A percentile compares a stretch with the other conserved stretches of the same genome.
Conservation (phyloP, 257 asterid species). For the Primulina huaijiensis region DNA sequence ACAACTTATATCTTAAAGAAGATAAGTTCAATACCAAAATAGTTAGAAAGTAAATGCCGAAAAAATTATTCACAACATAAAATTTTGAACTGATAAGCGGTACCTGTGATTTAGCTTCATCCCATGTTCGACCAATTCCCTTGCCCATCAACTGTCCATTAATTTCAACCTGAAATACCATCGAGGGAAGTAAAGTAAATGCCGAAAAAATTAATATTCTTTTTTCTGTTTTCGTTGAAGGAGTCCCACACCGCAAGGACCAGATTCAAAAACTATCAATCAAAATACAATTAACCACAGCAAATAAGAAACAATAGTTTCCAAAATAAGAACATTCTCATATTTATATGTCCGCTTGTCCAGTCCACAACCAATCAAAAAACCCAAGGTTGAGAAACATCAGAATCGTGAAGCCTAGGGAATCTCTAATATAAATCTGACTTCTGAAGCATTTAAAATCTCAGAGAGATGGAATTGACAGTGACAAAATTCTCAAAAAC, state of each 20-base stretch:
- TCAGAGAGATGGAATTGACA: background rate
- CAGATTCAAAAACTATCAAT: slow-evolving; percentile 16
- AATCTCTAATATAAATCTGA: slow-evolving; percentile 14
- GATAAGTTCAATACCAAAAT: background rate
- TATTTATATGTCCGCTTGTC: background rate
- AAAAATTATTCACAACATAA: no score
- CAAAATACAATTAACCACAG: slow-evolving; percentile 5
- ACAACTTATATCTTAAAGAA: background rate
- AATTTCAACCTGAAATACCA: slow-evolving; percentile 68
- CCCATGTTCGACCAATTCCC: slow-evolving; percentile 86
- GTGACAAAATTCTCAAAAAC: background rate
- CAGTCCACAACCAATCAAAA: slow-evolving; percentile 6
- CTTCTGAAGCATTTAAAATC: slow-evolving; percentile 14
- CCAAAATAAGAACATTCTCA: slow-evolving; percentile 1
- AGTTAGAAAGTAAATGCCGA: no score
- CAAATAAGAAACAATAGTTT: slow-evolving; percentile 2
- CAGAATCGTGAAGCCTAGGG: slow-evolving; percentile 11
- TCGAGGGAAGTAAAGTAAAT: slow-evolving; percentile 14
- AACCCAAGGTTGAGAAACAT: slow-evolving; percentile 3
- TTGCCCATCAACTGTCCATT: slow-evolving; percentile 81
- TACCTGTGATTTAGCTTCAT: slow-evolving; percentile 94
- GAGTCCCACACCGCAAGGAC: background rate
- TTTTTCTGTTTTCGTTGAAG: slow-evolving; percentile 1
- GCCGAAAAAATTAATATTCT: slow-evolving; percentile 6
- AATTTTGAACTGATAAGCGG: slow-evolving; percentile 5